A percentile compares a stretch with the other conserved stretches of the same genome.
Conservation (phyloP, 2,329 filamentous ascomycete genomes). For the Metarhizium album region DNA sequence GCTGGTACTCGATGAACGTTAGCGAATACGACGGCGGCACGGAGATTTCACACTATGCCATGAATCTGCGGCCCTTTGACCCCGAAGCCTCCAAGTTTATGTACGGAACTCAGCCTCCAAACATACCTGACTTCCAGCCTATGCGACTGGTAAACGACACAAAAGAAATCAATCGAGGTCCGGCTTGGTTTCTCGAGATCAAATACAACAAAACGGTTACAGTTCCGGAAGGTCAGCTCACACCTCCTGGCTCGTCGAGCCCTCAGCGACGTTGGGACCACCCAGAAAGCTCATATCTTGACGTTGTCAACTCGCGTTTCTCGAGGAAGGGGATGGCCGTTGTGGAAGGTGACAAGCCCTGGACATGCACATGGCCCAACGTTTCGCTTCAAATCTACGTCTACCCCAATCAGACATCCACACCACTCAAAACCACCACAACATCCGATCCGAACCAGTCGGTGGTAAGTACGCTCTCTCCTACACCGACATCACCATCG, state of each 20-base stretch:
- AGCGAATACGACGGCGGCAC: constrained; percentile 14
- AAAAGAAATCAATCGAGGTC: constrained; percentile 34
- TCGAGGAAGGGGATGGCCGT: constrained; percentile 17
- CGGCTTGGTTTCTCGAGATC: constrained; percentile 44
- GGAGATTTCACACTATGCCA: constrained; percentile 27
- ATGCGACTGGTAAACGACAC: constrained; percentile 42
- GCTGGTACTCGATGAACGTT: constrained; percentile 34
- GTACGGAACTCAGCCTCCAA: constrained; percentile 45
- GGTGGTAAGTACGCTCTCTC: constrained; percentile 8
- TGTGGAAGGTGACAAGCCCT: constrained; percentile 39
- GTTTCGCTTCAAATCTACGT: constrained; percentile 47
- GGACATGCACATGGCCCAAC: constrained; percentile 48
- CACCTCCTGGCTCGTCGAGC: constrained; percentile 10
- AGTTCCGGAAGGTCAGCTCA: constrained; percentile 31
- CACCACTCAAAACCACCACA: constrained; percentile 14
- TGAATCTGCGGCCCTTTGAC: constrained; percentile 27
- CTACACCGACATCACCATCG: constrained; percentile 4
- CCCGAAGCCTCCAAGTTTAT: constrained; percentile 30
- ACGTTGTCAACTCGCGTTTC: constrained; percentile 16
- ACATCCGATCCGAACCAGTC: neutral
- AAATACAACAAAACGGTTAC: constrained; percentile 47
- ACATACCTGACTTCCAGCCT: constrained; percentile 24
- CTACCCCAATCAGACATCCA: constrained; percentile 42
- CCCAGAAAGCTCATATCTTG: constrained; percentile 7
- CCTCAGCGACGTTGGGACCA: constrained; percentile 18